Evolutionary conservation across 176 grass and related monocot species (phyloP).

Genomic region (Canna indica): DNA sequence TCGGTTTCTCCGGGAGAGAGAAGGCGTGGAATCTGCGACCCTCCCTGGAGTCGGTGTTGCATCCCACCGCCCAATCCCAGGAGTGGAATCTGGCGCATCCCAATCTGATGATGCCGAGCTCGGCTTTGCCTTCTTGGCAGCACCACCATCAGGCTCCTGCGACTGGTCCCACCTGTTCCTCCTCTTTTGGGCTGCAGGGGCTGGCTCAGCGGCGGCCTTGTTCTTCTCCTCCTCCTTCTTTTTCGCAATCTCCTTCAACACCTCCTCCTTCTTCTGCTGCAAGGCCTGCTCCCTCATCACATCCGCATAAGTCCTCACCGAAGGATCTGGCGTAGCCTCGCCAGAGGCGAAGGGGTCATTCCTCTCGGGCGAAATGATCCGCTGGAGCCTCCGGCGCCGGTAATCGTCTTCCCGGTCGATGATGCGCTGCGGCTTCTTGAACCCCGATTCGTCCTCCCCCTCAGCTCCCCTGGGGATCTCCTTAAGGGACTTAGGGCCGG

Average conservation of each 20-base stretch:
- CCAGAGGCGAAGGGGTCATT: slow-evolving; percentile 74
- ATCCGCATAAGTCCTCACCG: slow-evolving; percentile 65
- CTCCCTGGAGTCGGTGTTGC: slow-evolving; percentile 55
- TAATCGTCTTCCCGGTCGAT: slow-evolving; percentile 96
- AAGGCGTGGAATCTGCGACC: slow-evolving; percentile 62
- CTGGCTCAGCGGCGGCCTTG: slow-evolving; percentile 37
- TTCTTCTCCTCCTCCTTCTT: slow-evolving; percentile 88
- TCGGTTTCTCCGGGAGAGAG: slow-evolving; percentile 53
- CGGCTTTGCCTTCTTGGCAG: slow-evolving; percentile 54
- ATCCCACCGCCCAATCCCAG: slow-evolving; percentile 77
- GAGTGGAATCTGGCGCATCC: slow-evolving; percentile 86
- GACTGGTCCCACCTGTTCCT: slow-evolving; percentile 97
- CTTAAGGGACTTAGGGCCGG: slow-evolving; percentile 41
- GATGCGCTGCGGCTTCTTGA: slow-evolving; percentile 54
- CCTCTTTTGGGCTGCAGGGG: slow-evolving; percentile 36
- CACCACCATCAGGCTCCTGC: slow-evolving; percentile 44
- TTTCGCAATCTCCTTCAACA: slow-evolving; percentile 59
- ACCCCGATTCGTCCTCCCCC: slow-evolving; percentile 46
- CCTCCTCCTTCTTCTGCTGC: slow-evolving; percentile 59
- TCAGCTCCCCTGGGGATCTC: slow-evolving; percentile 46
- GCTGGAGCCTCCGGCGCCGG: slow-evolving; percentile 48
- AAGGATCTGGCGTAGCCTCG: slow-evolving; percentile 79
- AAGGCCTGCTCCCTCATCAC: slow-evolving; percentile 66
- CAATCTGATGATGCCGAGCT: slow-evolving; percentile 48
- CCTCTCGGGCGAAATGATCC: slow-evolving; percentile 79